Percentiles rank a stretch among this genome's conserved stretches.
phyloP scores from a whole-genome alignment of 2,329 filamentous ascomycete genomes.

The Aspergillus novoparasiticus region DNA sequence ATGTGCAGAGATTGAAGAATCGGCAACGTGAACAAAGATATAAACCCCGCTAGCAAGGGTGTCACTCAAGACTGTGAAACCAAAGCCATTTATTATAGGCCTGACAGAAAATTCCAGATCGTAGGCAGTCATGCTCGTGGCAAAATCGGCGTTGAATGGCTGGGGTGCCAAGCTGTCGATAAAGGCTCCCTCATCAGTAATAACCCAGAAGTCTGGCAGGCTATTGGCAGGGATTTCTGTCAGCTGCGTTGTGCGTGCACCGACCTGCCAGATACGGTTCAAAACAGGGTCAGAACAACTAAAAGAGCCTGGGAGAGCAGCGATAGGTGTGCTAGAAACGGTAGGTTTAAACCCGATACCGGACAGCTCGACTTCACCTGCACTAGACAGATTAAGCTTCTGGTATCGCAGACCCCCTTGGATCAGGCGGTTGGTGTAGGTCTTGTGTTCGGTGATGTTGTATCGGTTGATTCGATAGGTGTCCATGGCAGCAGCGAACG shows the following conservation, averaged over 20 bases:
- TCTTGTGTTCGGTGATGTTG: conserved; percentile 30
- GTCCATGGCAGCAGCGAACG: conserved; percentile 41
- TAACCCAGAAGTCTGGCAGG: conserved; percentile 17
- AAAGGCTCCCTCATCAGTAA: conserved; percentile 16
- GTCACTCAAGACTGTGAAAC: too few species aligned
- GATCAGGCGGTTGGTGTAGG: conserved; percentile 37
- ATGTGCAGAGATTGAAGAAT: too few species aligned
- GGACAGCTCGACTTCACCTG: conserved; percentile 29
- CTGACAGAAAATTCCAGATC: conserved; percentile 21
- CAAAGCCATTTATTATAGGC: conserved; percentile 16
- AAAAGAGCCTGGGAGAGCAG: conserved; percentile 16
- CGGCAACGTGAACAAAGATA: too few species aligned
- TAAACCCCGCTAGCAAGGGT: too few species aligned
- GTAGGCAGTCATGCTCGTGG: conserved; percentile 10
- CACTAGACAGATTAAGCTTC: conserved; percentile 38
- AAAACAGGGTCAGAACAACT: conserved; percentile 16
- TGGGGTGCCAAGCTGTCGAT: too few species aligned
- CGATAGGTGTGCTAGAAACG: conserved; percentile 17
- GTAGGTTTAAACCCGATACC: conserved; percentile 32
- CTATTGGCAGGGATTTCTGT: conserved; percentile 14
- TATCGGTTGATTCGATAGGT: conserved; percentile 40
- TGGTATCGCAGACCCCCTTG: conserved; percentile 43
- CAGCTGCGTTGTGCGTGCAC: conserved; percentile 18
- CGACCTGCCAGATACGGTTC: conserved; percentile 16
- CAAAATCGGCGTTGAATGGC: background rate